Base-by-base conservation (phyloP, 23 red algal species). In the Porphyridium purpureum region DNA sequence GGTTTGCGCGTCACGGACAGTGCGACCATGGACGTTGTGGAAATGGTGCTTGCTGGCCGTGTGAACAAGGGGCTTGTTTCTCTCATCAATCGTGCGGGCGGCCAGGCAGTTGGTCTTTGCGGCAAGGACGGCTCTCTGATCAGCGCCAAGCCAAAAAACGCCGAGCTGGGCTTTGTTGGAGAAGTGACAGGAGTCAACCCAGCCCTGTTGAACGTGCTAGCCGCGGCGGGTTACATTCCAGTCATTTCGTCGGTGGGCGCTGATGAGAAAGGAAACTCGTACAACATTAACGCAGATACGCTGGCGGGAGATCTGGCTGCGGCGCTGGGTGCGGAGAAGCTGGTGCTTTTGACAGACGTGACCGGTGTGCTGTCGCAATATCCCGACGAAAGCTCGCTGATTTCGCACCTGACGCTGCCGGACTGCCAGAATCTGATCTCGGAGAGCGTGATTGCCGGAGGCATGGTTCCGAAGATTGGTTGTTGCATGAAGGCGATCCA, bases 281-380 rank as follows among this genome's bases (percentile, higher is more conserved):
- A 44, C 17, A 44, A 44, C 38, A 44, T 44, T 17, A 44, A 44
- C 38, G 38, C 38, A 44, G 38, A 44, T 44, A 44, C 38, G 38
- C 38, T 44, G 11, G 38, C 38, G 17, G 38, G 38, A 44, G 38
- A 44, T 44, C 11, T 44, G 11, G 38, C 38, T 44, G 11, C 38
- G 38, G 38, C 11, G 38, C 38, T 44, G 11, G 17, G 17, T 11
- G 38, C 38, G 11, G 17, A 17, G 38, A 44, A 44, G 38, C 38
- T 44, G 11, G 17, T 44, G 11, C 11, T 44, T 11, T 11, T 44
- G 38, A 44, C 38, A 44, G 38, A 44, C 38, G 38, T 44, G 11
- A 11, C 38, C 11, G 38, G 38, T 11, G 38, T 44, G 11, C 11
- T 44, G 38, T 11, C 11, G 38, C 11, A 44, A 11, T 17, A 11